Conservation (phyloP, 192 early-diverging fungal species). For the Kappamyces sp. region DNA sequence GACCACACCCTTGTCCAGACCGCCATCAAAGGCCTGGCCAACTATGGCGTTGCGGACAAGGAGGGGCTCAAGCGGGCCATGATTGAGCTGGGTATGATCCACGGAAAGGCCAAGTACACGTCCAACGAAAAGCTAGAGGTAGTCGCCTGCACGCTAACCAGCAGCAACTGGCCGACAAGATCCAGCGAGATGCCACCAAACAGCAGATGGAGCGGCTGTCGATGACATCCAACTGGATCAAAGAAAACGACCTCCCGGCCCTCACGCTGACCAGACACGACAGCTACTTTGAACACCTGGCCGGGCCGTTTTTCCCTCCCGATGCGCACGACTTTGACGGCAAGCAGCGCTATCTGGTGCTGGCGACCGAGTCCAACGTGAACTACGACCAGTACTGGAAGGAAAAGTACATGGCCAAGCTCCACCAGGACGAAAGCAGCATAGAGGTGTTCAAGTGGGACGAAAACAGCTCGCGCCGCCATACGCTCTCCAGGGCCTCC, state of each 20-base stretch:
- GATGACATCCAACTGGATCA: conserved; percentile 5
- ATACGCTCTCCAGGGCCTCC: too few relatives aligned
- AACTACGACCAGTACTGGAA: conserved; percentile 15
- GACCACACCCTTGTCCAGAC: conserved; percentile 22
- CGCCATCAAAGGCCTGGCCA: conserved; percentile 28
- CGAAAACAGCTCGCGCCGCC: too few relatives aligned
- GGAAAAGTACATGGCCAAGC: not conserved
- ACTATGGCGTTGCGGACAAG: conserved; percentile 30
- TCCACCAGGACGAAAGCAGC: too few relatives aligned
- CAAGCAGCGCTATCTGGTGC: not conserved
- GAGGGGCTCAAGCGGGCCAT: conserved; percentile 24
- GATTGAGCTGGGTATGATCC: conserved; percentile 30
- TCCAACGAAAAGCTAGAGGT: conserved; percentile 1
- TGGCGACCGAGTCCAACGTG: conserved; percentile 3
- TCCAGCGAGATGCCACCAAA: conserved; percentile 1
- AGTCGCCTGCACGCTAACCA: not conserved
- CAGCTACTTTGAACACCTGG: conserved; percentile 42
- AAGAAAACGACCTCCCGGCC: too few relatives aligned
- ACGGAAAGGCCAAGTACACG: conserved; percentile 4
- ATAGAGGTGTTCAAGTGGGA: too few relatives aligned
- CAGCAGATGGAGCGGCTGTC: conserved; percentile 14
- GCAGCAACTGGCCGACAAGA: not conserved
- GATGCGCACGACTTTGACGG: conserved; percentile 24
- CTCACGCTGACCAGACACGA: conserved; percentile 14
- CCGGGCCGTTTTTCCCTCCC: conserved; percentile 40